Conservation (phyloP, 2,329 filamentous ascomycete species). For the Microascus cirrosus region DNA sequence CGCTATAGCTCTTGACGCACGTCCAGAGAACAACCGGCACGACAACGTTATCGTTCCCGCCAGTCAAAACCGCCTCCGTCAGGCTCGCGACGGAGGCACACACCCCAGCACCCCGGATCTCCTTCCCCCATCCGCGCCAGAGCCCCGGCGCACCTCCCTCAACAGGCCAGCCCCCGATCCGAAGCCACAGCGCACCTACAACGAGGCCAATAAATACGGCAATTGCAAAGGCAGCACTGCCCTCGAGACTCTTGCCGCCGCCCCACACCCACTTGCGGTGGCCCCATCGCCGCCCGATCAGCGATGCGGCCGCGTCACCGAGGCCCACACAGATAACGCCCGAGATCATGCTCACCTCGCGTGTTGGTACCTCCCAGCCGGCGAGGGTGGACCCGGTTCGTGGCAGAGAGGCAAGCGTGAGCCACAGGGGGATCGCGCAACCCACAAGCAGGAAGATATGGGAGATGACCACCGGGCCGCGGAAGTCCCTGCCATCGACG, state of each 20-base stretch:
- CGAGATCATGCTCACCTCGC: constrained; percentile 82
- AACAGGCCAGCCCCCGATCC: constrained; percentile 63
- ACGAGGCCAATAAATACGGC: constrained; percentile 70
- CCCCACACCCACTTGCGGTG: constrained; percentile 92
- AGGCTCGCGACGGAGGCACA: constrained; percentile 76
- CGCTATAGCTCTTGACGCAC: constrained; percentile 66
- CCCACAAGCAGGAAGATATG: constrained; percentile 94
- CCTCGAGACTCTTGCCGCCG: constrained; percentile 90
- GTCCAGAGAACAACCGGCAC: constrained; percentile 91
- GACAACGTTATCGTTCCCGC: constrained; percentile 96
- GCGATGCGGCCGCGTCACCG: constrained; percentile 84
- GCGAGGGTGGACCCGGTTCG: constrained; percentile 45
- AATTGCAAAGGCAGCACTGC: constrained; percentile 66
- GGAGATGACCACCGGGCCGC: constrained; percentile 87
- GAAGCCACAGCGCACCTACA: constrained; percentile 62
- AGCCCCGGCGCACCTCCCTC: constrained; percentile 16
- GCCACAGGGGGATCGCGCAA: constrained; percentile 89
- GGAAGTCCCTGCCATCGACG: constrained; percentile 84
- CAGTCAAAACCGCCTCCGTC: constrained; percentile 89
- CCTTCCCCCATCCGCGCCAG: constrained; percentile 7
- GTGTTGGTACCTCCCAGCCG: constrained; percentile 64
- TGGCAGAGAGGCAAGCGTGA: constrained; percentile 61
- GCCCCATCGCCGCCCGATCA: constrained; percentile 80
- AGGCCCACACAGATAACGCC: constrained; percentile 92
- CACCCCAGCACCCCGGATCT: constrained; percentile 54